phyloP scores from a whole-genome alignment of 257 asterid species.

The Solanum peruvianum region DNA sequence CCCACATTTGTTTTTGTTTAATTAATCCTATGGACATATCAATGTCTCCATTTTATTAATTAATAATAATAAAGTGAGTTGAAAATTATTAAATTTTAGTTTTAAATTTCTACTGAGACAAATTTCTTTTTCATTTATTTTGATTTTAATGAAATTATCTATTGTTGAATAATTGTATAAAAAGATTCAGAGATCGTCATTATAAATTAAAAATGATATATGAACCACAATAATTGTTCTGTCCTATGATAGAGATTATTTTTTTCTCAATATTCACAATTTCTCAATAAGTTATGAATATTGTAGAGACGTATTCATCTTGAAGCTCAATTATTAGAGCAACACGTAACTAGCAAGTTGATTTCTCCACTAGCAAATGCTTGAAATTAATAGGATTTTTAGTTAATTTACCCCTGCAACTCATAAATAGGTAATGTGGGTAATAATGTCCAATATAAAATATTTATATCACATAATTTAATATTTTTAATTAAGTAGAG shows the following conservation, averaged over 20 bases:
- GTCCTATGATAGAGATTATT: not conserved
- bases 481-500: not conserved
- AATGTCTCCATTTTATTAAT: not conserved
- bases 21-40: not conserved
- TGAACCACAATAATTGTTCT: not conserved
- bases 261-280: not conserved
- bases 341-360: not conserved
- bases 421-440: not conserved
- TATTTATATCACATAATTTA: not conserved
- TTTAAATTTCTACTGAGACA: too few species aligned
- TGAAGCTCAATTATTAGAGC: not conserved
- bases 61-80: too few species aligned
- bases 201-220: not conserved
- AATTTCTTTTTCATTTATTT: not conserved
- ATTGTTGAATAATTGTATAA: not conserved
- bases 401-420: not conserved
- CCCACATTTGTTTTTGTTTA: not conserved
- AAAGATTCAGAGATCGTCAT: fast-evolving
- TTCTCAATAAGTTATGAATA: not conserved
- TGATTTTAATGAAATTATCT: not conserved
- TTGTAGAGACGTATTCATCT: not conserved
- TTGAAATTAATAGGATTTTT: not conserved
- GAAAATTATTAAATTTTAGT: too few species aligned
- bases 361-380: not conserved
- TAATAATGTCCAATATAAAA: not conserved